Evolutionary conservation across 2,329 filamentous ascomycete genomes (phyloP), one percentile per base, ranked within the genome.

Genomic region (Pseudopyrenochaeta lycopersici): DNA sequence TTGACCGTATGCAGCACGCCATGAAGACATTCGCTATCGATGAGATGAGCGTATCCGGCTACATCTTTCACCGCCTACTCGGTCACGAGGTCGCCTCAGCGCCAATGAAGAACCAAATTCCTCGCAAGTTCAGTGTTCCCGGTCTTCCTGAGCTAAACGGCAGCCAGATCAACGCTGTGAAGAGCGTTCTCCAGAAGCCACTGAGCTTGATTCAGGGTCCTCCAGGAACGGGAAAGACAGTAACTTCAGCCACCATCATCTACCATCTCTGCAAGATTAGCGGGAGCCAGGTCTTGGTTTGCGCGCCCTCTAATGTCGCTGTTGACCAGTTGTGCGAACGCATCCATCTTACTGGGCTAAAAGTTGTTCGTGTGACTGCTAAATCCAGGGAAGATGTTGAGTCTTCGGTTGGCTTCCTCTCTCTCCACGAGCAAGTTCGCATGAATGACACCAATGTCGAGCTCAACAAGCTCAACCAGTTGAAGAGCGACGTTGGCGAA

Each of bases 1-100:
- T 99, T 74, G 95, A 99, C 72, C 93, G 95, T 60, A 99, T 99
- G 95, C 95, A 99, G 76, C 87, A 93, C 63, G 96, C 95, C 49
- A 98, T 99, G 94, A 98, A 97, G 83, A 98, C 92, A 0, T 99
- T 99, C 73, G 95, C 95, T 5, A 88, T 98, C 39, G 94, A 99
- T 66, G 95, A 99, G 77, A 91, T 96, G 90, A 97, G 93, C 71
- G 94, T 99, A 38, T 98, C 95, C 18, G 95, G 95, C 32, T 99
- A 97, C 78, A 97, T 99, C 62, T 99, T 98, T 81, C 95, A 99
- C 76, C 95, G 95, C 63, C 85, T 99, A 18, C 86, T 99, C 29
- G 95, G 95, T 48, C 92, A 98, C 70, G 94, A 98, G 73, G 95
- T 98, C 54, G 92, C 92, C 23, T 88, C 94, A 33, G 93, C 92